These are phyloP conservation scores for Apostasia ramifera DNA, from an alignment of 106 monocot species.

Conservation along the genomic window DNA sequence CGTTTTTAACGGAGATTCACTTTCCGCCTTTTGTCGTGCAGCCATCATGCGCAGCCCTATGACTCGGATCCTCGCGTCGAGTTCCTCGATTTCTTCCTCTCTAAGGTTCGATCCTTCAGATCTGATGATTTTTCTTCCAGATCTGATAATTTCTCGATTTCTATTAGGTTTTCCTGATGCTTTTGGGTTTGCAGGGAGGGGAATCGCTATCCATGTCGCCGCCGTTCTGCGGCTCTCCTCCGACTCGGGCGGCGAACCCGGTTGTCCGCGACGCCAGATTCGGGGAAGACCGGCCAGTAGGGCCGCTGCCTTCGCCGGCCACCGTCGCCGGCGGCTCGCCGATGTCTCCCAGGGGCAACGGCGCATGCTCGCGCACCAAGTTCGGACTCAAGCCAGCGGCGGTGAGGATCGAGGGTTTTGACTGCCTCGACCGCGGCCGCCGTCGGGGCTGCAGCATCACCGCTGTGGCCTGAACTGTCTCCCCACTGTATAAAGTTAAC, in stretches of 20 bases:
- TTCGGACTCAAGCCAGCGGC: slow-evolving; percentile 15
- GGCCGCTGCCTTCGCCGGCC: neutral
- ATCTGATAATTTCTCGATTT: neutral
- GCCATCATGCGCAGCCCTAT: slow-evolving; percentile 11
- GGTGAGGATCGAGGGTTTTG: slow-evolving; percentile 34
- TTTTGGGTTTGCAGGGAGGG: neutral
- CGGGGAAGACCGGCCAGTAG: slow-evolving; percentile 10
- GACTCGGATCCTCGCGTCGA: slow-evolving; percentile 6
- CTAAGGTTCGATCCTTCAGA: slow-evolving; percentile 2
- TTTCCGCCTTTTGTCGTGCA: neutral
- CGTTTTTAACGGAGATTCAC: neutral
- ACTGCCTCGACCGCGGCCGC: slow-evolving; percentile 21
- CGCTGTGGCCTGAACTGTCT: slow-evolving; percentile 12
- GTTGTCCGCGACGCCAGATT: slow-evolving; percentile 36
- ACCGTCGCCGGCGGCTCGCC: neutral
- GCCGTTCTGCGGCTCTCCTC: slow-evolving; percentile 41
- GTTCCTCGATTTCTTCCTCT: slow-evolving; percentile 8
- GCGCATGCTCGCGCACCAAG: slow-evolving; percentile 4
- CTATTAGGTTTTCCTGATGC: neutral
- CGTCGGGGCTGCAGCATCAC: slow-evolving; percentile 14
- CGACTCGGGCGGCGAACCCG: slow-evolving; percentile 33
- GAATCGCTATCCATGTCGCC: slow-evolving; percentile 19
- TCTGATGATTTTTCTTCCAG: neutral
- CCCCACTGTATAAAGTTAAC: neutral
- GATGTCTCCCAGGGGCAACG: neutral